Percentiles rank a stretch among this genome's conserved stretches.
Conservation (phyloP, 2,329 filamentous ascomycete genomes). For the Scorias spongiosa region DNA sequence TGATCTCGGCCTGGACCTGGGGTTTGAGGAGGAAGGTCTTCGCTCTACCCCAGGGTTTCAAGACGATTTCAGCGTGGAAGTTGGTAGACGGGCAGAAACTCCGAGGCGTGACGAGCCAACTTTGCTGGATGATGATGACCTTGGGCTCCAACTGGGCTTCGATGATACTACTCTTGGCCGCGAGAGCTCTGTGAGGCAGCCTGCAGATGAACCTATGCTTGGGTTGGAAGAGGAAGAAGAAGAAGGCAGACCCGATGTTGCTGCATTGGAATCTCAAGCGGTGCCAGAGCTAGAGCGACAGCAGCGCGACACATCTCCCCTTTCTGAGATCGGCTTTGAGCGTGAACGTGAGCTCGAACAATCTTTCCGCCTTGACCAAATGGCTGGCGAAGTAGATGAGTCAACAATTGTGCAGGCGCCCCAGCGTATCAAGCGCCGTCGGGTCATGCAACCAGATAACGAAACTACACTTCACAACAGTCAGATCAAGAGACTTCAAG, state of each 20-base stretch:
- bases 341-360: slow-evolving; percentile 49
- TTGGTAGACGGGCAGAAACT: slow-evolving; percentile 70
- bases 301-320: slow-evolving; percentile 35
- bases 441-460: slow-evolving; percentile 65
- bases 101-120: slow-evolving; percentile 39
- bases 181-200: slow-evolving; percentile 7
- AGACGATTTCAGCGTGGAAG: slow-evolving; percentile 52
- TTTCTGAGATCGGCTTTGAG: slow-evolving; percentile 38
- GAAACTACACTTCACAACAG: slow-evolving; percentile 61
- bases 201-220: slow-evolving; percentile 13
- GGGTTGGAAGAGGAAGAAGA: slow-evolving; percentile 20
- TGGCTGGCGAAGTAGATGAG: slow-evolving; percentile 27
- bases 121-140: slow-evolving; percentile 42
- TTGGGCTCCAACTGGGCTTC: slow-evolving; percentile 33
- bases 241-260: slow-evolving; percentile 1
- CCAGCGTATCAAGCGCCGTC: slow-evolving; percentile 65
- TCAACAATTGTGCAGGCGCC: slow-evolving; percentile 41
- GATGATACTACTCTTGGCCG: slow-evolving; percentile 19
- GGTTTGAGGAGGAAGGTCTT: slow-evolving; percentile 30
- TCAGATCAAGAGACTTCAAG: slow-evolving; percentile 75
- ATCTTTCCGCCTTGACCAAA: slow-evolving; percentile 31
- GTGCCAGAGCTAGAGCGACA: slow-evolving; percentile 13
- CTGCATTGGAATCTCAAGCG: not conserved
- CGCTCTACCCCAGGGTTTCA: slow-evolving; percentile 14
- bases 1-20: slow-evolving; percentile 50